Base-by-base conservation (phyloP, 176 grass and related monocot genomes). In the Carex parvula region DNA sequence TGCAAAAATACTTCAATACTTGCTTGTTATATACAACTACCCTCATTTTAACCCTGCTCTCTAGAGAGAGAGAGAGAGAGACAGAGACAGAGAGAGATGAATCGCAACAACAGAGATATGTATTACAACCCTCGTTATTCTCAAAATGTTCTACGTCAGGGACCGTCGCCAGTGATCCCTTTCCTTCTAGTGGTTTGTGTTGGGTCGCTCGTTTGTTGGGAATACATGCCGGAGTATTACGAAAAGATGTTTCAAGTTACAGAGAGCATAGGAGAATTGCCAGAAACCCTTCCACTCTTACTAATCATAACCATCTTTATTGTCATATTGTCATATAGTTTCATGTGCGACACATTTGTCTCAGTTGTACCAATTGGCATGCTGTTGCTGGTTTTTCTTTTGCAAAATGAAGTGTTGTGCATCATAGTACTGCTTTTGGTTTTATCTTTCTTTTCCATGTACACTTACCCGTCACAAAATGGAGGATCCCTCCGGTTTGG, bases 161-260 rank as follows among this genome's bases (percentile, higher is more conserved):
- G 42, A 32, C 80, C 80, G n/a, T 83, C 80, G 29, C 80, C 80
- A n/a, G 26, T 83, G 21, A 83, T 83, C 42, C 80, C 80, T 68
- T 66, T 83, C 26, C 80, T 83, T 68, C 62, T 83, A 55, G 42
- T 83, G 42, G 60, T 68, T 30, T 66, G 60, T 30, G 8, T 83
- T 12, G 62, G 80, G 9, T 83, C 68, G 8, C 80, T 83, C 20
- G 2, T 83, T 83, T 68, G 6, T 20, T 67, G 41, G 9, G 80
- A 68, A 52, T 33, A 1, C 62, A 48, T 67, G 11, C 5, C 53
- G 33, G 80, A 82, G 20, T 82, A 63, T 48, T 81, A 66, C 15
- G 39, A 44, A 50, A 26, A 24, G 13, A 67, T 82, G 30, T 55
- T 67, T 6, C 44, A 68, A 83, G 60, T 53, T 10, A 15, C 68